A percentile compares a stretch with the other conserved stretches of the same genome.
phyloP scores from a whole-genome alignment of 345 rosid genomes.

The Citrus trifoliata region DNA sequence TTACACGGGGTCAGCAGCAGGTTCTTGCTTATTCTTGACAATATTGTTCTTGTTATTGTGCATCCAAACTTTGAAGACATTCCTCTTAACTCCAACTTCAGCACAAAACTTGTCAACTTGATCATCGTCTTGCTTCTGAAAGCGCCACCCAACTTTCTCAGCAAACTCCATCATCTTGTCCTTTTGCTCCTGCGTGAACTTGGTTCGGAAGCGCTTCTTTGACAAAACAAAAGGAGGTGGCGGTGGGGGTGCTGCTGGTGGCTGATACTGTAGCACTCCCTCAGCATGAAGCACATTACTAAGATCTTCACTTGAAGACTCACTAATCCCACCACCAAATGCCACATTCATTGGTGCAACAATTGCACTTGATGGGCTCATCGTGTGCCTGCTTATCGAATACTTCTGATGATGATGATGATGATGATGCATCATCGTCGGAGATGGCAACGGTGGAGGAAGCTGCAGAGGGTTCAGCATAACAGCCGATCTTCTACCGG shows the following conservation, averaged over 20 bases:
- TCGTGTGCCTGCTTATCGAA: constrained; percentile 28
- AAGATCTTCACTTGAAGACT: constrained; percentile 80
- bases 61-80: constrained; percentile 88
- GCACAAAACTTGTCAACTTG: constrained; percentile 57
- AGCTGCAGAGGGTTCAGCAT: constrained; percentile 52
- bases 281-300: constrained; percentile 43
- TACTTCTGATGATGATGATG: constrained; percentile 21
- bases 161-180: constrained; percentile 80
- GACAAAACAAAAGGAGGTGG: constrained; percentile 52
- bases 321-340: constrained; percentile 48
- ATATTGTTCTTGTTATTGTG: constrained; percentile 65
- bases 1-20: constrained; percentile 5
- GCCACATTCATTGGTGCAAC: constrained; percentile 72
- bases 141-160: constrained; percentile 74
- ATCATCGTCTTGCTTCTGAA: constrained; percentile 65
- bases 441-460: constrained; percentile 49
- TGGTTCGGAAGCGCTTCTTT: constrained; percentile 64
- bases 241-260: constrained; percentile 12
- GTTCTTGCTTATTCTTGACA: constrained; percentile 45
- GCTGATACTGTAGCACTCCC: constrained; percentile 25
- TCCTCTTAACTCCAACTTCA: constrained; percentile 67
- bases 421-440: constrained; percentile 32
- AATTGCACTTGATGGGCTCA: constrained; percentile 45
- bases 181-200: constrained; percentile 68
- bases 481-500: constrained; percentile 21